Evolutionary conservation across 1,284 basidiomycete species (phyloP).

Genomic region (Erythrobasidium hasegawianum): DNA sequence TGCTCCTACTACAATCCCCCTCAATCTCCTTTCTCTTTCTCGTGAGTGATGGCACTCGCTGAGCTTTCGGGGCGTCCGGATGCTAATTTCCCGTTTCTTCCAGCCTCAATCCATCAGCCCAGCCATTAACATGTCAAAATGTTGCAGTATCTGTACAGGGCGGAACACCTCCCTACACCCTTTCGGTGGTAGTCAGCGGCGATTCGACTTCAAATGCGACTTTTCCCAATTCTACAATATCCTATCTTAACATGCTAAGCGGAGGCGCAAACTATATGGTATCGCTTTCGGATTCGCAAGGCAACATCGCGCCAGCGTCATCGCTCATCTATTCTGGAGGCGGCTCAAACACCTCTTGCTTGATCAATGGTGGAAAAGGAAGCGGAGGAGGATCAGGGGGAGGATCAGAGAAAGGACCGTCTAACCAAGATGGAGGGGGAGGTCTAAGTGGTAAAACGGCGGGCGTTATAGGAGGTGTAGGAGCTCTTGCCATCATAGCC

Average conservation of each 20-base stretch:
- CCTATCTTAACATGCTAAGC: constrained; percentile 9
- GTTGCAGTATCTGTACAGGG: constrained; percentile 2
- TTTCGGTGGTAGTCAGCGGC: constrained; percentile 16
- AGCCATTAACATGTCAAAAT: constrained; percentile 31
- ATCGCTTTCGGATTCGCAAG: constrained; percentile 27
- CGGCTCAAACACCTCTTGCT: constrained; percentile 28
- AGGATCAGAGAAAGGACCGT: no score
- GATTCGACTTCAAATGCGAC: constrained; percentile 24
- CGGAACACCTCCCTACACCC: constrained; percentile 28
- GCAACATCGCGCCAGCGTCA: constrained; percentile 17
- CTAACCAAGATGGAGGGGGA: no score
- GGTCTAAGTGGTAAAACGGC: background rate
- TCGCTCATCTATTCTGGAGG: constrained; percentile 29
- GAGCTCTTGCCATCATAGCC: no score
- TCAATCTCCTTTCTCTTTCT: background rate
- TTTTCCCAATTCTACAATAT: constrained; percentile 11
- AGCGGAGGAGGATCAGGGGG: constrained; percentile 6
- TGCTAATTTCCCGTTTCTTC: background rate
- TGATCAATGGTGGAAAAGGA: constrained; percentile 16
- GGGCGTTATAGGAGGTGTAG: background rate
- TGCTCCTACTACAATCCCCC: background rate
- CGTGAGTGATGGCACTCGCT: background rate
- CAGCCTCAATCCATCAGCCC: constrained; percentile 20
- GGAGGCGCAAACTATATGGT: constrained; percentile 30
- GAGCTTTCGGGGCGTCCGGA: background rate